A percentile compares a stretch with the other conserved stretches of the same genome.
Evolutionary conservation across 768 basidiomycete genomes (phyloP).

Genomic region (Serendipita sp.): DNA sequence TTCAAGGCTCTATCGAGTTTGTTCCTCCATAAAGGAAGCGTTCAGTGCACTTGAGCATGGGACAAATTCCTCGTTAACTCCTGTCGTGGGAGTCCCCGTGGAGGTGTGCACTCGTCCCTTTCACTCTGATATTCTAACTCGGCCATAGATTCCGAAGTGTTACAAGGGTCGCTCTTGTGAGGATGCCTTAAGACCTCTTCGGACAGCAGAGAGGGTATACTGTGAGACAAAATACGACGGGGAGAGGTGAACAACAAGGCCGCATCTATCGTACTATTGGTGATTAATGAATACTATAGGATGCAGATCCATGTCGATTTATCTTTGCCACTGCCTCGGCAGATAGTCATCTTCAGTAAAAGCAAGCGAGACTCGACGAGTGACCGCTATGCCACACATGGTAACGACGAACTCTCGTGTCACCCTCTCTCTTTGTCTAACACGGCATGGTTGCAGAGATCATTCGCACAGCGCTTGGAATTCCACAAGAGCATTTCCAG

Average conservation of each 20-base stretch:
- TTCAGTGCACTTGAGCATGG: conserved; percentile 24
- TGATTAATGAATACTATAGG: conserved; percentile 11
- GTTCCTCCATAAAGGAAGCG: conserved; percentile 44
- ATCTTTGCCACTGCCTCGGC: conserved; percentile 19
- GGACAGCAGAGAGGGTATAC: conserved; percentile 36
- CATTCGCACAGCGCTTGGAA: conserved; percentile 42
- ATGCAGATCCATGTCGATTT: conserved; percentile 76
- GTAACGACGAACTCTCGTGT: conserved; percentile 13
- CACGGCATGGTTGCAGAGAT: conserved; percentile 15
- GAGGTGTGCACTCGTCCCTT: conserved; percentile 27
- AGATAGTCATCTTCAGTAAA: conserved; percentile 75
- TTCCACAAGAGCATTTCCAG: conserved; percentile 15
- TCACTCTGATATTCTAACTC: background rate
- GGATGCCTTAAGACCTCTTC: conserved; percentile 36
- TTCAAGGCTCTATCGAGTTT: conserved; percentile 33
- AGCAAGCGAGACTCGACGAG: conserved; percentile 66
- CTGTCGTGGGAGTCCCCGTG: conserved; percentile 42
- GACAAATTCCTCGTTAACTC: conserved; percentile 17
- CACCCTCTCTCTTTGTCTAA: background rate
- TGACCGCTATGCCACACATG: conserved; percentile 54
- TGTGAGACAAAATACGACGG: conserved; percentile 93
- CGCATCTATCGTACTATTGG: background rate
- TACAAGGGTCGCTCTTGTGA: conserved; percentile 48
- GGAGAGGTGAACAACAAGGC: conserved; percentile 33
- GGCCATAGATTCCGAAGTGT: conserved; percentile 59